Evolutionary conservation across 176 grass and related monocot species (phyloP).

Genomic region (Oropetium thomaeum): DNA sequence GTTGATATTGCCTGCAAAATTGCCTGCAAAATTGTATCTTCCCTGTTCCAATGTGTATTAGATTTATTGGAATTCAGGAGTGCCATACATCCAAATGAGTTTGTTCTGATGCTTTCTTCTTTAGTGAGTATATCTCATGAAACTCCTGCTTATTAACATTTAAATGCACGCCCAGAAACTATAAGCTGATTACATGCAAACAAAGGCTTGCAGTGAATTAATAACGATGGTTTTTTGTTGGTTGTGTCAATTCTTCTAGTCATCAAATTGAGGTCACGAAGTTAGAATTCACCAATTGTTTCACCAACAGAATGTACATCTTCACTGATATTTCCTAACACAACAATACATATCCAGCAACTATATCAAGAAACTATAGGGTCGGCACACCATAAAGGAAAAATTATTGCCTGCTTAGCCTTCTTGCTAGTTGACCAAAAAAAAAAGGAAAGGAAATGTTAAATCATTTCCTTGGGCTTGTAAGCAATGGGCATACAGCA

Average conservation of each 20-base stretch:
- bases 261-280: not conserved
- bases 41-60: not conserved
- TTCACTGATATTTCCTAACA: slow-evolving; percentile 24
- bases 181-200: not conserved
- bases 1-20: not conserved
- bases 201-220: not conserved
- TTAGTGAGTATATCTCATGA: not conserved
- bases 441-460: too few relatives aligned
- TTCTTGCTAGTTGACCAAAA: slow-evolving; percentile 6
- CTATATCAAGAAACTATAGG: slow-evolving; percentile 32
- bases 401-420: slow-evolving; percentile 7
- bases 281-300: not conserved
- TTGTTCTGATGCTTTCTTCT: not conserved
- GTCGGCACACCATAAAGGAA: not conserved
- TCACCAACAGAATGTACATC: slow-evolving; percentile 12
- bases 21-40: not conserved
- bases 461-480: not conserved
- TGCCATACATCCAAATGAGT: not conserved
- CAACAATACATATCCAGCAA: slow-evolving; percentile 21
- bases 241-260: not conserved
- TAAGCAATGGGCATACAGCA: not conserved
- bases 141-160: not conserved
- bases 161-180: not conserved
- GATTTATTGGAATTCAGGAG: not conserved
- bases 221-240: not conserved